Conservation (phyloP, 1,284 basidiomycete genomes). For the Irpex lacteus region DNA sequence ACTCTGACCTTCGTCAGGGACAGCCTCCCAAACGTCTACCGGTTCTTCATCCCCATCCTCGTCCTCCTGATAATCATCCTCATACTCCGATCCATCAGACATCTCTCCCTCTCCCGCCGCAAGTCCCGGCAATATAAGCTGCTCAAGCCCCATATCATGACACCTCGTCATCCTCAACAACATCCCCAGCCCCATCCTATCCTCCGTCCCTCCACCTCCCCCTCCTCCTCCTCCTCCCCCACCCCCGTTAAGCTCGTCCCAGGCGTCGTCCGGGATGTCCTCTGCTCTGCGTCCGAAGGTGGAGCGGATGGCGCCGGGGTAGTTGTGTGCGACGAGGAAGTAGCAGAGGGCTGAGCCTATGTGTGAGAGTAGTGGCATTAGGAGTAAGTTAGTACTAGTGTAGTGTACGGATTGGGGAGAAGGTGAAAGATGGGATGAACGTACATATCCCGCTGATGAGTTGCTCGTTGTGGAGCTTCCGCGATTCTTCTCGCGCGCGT, state of each 20-base stretch:
- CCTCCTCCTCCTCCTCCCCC: neutral
- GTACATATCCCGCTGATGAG: conserved; percentile 73
- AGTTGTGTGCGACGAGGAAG: conserved; percentile 63
- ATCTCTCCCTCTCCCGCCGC: conserved; percentile 10
- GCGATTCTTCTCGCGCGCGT: conserved; percentile 26
- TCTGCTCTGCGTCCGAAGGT: conserved; percentile 69
- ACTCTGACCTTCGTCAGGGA: too few species aligned
- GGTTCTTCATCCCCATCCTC: neutral
- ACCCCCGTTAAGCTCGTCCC: conserved; percentile 52
- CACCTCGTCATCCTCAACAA: conserved; percentile 73
- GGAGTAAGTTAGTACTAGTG: too few species aligned
- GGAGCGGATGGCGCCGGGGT: conserved; percentile 59
- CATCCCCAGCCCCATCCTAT: conserved; percentile 52
- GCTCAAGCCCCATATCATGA: conserved; percentile 70
- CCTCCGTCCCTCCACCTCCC: conserved; percentile 34
- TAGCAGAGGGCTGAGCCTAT: conserved; percentile 75
- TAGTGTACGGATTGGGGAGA: neutral
- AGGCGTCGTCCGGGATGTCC: conserved; percentile 64
- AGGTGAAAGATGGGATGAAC: conserved; percentile 25
- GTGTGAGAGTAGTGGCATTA: neutral
- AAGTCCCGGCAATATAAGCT: conserved; percentile 54
- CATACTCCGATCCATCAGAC: conserved; percentile 12
- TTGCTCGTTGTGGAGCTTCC: conserved; percentile 57
- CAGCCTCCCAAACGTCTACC: too few species aligned
- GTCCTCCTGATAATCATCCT: neutral